Evolutionary conservation across 2,329 filamentous ascomycete species (phyloP).

Genomic region (Diatrype stigma): DNA sequence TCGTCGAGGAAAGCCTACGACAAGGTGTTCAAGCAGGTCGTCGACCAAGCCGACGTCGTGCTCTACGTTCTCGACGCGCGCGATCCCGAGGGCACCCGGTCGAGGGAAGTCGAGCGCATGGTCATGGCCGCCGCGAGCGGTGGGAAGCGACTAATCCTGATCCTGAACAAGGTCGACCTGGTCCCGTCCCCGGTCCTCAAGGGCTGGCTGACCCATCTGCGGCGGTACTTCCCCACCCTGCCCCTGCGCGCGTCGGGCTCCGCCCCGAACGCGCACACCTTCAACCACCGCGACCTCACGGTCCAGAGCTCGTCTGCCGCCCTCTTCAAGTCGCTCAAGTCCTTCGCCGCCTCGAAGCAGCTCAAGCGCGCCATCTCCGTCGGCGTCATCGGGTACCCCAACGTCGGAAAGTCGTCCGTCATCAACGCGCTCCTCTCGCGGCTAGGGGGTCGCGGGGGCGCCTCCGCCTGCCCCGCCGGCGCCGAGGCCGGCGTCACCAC

Average conservation of each 20-base stretch:
- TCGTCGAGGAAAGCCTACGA: slow-evolving; percentile 83
- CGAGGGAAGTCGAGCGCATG: slow-evolving; percentile 83
- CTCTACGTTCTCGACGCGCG: slow-evolving; percentile 91
- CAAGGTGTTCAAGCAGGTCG: slow-evolving; percentile 92
- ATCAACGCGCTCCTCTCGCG: slow-evolving; percentile 87
- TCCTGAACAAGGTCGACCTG: slow-evolving; percentile 94
- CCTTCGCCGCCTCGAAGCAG: slow-evolving; percentile 76
- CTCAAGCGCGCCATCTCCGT: slow-evolving; percentile 87
- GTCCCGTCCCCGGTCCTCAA: slow-evolving; percentile 78
- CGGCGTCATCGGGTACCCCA: slow-evolving; percentile 91
- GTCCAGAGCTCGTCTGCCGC: slow-evolving; percentile 80
- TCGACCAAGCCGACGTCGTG: slow-evolving; percentile 83
- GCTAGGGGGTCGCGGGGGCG: slow-evolving; percentile 57
- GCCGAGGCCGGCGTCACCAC: slow-evolving; percentile 93
- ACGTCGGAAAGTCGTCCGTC: slow-evolving; percentile 93
- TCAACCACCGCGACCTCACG: slow-evolving; percentile 87
- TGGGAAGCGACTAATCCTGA: slow-evolving; percentile 82
- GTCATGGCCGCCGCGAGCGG: slow-evolving; percentile 84
- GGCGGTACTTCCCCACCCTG: slow-evolving; percentile 85
- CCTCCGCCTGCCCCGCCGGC: slow-evolving; percentile 75
- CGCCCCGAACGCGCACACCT: slow-evolving; percentile 81
- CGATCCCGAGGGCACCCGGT: slow-evolving; percentile 86
- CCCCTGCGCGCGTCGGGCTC: slow-evolving; percentile 80
- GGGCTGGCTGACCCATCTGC: slow-evolving; percentile 78
- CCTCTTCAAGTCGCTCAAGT: slow-evolving; percentile 85